Evolutionary conservation across 129 eudicot genomes (phyloP).

Genomic region (Chrysanthemum makinoi): DNA sequence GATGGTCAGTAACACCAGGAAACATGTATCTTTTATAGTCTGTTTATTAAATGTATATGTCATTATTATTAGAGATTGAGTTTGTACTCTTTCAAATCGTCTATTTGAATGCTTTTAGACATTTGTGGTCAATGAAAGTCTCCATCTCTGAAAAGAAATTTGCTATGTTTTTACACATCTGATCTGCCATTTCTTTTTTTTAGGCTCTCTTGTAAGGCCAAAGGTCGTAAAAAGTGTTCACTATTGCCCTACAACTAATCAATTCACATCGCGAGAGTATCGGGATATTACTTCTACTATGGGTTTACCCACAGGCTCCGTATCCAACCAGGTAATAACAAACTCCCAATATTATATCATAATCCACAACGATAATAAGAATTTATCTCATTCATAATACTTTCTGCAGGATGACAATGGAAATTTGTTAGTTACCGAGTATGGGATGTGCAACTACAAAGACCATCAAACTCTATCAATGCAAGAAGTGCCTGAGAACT

Average conservation of each 20-base stretch:
- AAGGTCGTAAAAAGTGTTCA: conserved; percentile 99
- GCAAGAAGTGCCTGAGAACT: conserved; percentile 99
- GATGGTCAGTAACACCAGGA: neutral
- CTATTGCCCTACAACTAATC: conserved; percentile 77
- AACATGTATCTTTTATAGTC: neutral
- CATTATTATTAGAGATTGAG: neutral
- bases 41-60: neutral
- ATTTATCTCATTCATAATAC: conserved; percentile 7
- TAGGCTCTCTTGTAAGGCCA: conserved; percentile 99
- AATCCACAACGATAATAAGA: neutral
- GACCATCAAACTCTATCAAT: conserved; percentile 95
- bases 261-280: conserved; percentile 82
- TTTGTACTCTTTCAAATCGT: too few species aligned
- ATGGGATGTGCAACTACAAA: conserved; percentile 85
- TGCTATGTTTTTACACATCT: neutral
- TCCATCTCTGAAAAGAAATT: neutral
- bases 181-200: conserved; percentile 9
- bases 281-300: conserved; percentile 91
- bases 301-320: conserved; percentile 98
- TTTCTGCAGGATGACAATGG: conserved; percentile 83
- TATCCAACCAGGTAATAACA: conserved; percentile 80
- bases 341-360: neutral
- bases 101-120: too few species aligned
- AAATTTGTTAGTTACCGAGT: conserved; percentile 87
- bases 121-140: too few species aligned